Conservation (phyloP, 495 filamentous ascomycete species). For the Daldinia decipiens region DNA sequence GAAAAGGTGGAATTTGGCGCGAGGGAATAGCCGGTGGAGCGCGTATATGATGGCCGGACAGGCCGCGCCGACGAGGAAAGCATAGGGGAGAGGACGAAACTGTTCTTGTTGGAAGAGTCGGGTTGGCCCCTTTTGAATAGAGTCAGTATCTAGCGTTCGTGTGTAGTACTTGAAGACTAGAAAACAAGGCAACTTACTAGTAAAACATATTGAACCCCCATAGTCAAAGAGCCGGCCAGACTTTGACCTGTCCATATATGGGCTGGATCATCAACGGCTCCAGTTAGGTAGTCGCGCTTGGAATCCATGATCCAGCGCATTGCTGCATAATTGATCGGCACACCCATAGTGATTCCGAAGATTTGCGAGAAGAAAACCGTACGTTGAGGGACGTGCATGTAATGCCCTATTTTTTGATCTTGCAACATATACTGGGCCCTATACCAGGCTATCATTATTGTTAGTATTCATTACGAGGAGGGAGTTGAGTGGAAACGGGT, state of each 20-base stretch:
- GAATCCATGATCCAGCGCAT: slow-evolving; percentile 59
- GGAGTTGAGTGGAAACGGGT: not conserved
- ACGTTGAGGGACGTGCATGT: slow-evolving; percentile 67
- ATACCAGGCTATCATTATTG: slow-evolving; percentile 54
- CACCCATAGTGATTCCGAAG: slow-evolving; percentile 61
- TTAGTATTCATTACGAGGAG: slow-evolving; percentile 11
- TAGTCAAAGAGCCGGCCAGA: slow-evolving; percentile 57
- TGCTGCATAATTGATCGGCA: slow-evolving; percentile 59
- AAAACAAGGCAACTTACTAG: slow-evolving; percentile 47
- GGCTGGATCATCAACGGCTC: slow-evolving; percentile 60
- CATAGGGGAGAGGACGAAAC: slow-evolving; percentile 63
- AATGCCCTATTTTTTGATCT: slow-evolving; percentile 63
- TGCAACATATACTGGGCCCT: slow-evolving; percentile 66
- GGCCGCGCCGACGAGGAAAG: slow-evolving; percentile 64
- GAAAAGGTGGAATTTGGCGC: slow-evolving; percentile 63
- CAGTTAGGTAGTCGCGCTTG: slow-evolving; percentile 64
- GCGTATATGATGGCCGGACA: slow-evolving; percentile 59
- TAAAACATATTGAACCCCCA: slow-evolving; percentile 65
- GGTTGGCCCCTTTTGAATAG: slow-evolving; percentile 54
- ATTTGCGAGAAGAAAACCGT: slow-evolving; percentile 68
- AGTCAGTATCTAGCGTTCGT: not conserved
- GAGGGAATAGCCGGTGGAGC: slow-evolving; percentile 61
- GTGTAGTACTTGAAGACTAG: not conserved
- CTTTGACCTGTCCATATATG: slow-evolving; percentile 67
- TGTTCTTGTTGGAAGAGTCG: slow-evolving; percentile 62